These are phyloP conservation scores for Melanopsichium pennsylvanicum DNA, from an alignment of 1,284 basidiomycete genomes.

Conservation along the genomic window DNA sequence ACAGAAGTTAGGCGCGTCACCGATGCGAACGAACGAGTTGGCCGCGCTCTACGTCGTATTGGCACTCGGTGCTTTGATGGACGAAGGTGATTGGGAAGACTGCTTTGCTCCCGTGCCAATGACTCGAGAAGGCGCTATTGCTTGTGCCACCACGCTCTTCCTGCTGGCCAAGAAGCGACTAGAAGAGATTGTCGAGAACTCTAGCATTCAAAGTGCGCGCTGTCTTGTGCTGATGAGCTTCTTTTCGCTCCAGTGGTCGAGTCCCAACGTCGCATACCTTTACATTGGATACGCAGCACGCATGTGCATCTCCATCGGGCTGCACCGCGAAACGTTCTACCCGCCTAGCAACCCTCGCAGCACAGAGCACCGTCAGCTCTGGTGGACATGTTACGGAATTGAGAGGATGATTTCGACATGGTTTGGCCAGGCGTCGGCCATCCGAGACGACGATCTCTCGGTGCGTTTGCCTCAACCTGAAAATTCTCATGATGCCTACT, in stretches of 20 bases:
- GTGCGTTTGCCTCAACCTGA: slow-evolving; percentile 29
- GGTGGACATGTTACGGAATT: slow-evolving; percentile 48
- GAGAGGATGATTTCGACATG: slow-evolving; percentile 45
- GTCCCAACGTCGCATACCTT: slow-evolving; percentile 47
- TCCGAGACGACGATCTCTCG: slow-evolving; percentile 45
- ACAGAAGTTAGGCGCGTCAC: slow-evolving; percentile 7
- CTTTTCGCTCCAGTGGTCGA: slow-evolving; percentile 46
- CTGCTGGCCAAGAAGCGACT: slow-evolving; percentile 41
- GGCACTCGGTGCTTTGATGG: slow-evolving; percentile 40
- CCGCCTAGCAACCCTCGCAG: slow-evolving; percentile 27
- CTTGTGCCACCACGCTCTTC: slow-evolving; percentile 39
- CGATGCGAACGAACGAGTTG: slow-evolving; percentile 44
- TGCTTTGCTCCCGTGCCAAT: slow-evolving; percentile 33
- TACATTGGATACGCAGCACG: slow-evolving; percentile 46
- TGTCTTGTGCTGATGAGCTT: slow-evolving; percentile 48
- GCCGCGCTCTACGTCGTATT: slow-evolving; percentile 42
- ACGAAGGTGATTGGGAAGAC: slow-evolving; percentile 47
- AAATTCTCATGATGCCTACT: slow-evolving; percentile 38
- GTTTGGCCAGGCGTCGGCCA: slow-evolving; percentile 40
- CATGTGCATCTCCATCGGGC: slow-evolving; percentile 48
- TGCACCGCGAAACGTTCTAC: slow-evolving; percentile 46
- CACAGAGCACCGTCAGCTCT: slow-evolving; percentile 32
- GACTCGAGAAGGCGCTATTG: slow-evolving; percentile 33
- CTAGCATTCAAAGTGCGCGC: slow-evolving; percentile 42
- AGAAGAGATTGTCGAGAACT: slow-evolving; percentile 47